Evolutionary conservation across 495 filamentous ascomycete genomes (phyloP).

Genomic region (Annulohypoxylon maeteangense): DNA sequence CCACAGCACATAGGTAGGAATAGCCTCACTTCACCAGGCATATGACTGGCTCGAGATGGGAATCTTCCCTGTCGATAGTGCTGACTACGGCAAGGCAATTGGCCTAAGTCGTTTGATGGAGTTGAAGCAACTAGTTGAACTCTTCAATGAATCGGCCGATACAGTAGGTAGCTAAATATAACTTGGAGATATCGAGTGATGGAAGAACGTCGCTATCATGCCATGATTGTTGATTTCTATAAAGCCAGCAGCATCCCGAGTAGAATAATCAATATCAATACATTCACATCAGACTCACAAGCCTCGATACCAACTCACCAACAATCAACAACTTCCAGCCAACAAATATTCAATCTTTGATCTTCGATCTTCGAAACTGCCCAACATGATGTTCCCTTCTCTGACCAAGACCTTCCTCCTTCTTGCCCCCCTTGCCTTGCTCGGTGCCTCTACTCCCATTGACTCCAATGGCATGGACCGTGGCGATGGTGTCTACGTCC

Average conservation of each 20-base stretch:
- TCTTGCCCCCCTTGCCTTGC: neutral
- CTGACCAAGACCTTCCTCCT: neutral
- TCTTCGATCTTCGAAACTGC: neutral
- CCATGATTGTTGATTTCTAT: neutral
- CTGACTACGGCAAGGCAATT: neutral
- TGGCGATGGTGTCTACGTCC: constrained; percentile 4
- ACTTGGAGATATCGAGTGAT: neutral
- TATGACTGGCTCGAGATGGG: neutral
- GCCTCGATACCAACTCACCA: neutral
- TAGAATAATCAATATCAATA: neutral
- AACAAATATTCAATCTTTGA: neutral
- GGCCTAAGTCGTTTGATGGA: neutral
- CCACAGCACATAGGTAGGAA: neutral
- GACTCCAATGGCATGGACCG: constrained; percentile 4
- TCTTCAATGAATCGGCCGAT: neutral
- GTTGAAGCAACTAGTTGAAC: neutral
- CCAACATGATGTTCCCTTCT: constrained; percentile 8
- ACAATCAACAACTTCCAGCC: neutral
- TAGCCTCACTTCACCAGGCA: neutral
- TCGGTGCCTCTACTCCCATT: constrained; percentile 6
- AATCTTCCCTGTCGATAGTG: neutral
- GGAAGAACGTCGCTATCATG: neutral
- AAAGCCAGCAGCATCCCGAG: neutral
- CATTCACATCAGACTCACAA: neutral
- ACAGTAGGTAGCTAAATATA: neutral